Base-by-base conservation (phyloP, 768 basidiomycete species). In the Trametes coccinea region DNA sequence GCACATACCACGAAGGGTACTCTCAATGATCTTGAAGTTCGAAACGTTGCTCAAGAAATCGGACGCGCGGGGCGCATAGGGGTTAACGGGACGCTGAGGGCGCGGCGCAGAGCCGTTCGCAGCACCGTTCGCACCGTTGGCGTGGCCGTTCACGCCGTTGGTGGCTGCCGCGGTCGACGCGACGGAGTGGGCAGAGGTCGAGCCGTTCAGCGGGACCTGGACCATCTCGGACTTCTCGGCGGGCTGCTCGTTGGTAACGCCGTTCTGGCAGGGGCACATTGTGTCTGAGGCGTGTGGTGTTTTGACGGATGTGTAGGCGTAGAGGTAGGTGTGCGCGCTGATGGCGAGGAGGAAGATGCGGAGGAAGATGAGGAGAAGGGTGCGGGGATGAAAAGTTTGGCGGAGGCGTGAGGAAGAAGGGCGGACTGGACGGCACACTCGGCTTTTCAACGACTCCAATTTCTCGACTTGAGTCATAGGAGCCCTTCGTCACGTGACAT, bases 21-120 rank as follows among this genome's bases (percentile, higher is more conserved):
- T 94, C 78, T 98, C 95, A 72, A 98, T 98, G 77, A 97, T 98
- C 75, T 88, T 92, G 78, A 94, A 95, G 79, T 94, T 94, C 48
- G 87, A 93, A 69, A 93, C 77, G 73, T 97, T 97, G 74, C 89
- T 95, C 65, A 96, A 78, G 75, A 95, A 95, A 75, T 96, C 94
- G 22, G 91, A 85, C 14, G 92, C 91, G n/a, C 94, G 85, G 10
- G 93, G 88, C 39, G 90, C 93, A 72, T 96, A 96, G 13, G 92
- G 89, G 72, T 94, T 94, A 59, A 78, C 74, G 17, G 71, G 77
- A 60, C 80, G 82, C 53, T 76, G 73, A 17, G 62, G 59, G 50
- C 49, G 53, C n/a, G 54, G 56, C 69, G 75, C 66, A 68, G 69
- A 59, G 37, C 76, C 70, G 60, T 75, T 73, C 11, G 70, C 53